Percentiles rank a stretch among this genome's conserved stretches.
Conservation (phyloP, 2,329 filamentous ascomycete species). For the Cryphonectria nitschkei region DNA sequence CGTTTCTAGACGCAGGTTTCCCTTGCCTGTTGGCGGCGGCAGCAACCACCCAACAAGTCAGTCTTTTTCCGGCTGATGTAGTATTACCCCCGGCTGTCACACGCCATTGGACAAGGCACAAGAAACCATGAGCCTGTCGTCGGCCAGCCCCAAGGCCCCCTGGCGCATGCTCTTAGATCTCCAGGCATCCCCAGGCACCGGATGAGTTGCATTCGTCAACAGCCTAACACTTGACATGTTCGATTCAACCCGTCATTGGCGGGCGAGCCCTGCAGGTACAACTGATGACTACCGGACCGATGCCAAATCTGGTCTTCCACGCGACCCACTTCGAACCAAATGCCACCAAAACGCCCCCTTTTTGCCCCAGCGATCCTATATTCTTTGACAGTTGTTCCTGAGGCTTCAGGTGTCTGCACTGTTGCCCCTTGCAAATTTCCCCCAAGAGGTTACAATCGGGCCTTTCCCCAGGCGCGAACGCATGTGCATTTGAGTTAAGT, state of each 20-base stretch:
- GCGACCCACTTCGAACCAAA: background rate
- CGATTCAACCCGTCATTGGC: conserved; percentile 8
- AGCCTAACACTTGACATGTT: conserved; percentile 7
- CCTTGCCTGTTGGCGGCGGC: background rate
- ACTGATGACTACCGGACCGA: conserved; percentile 15
- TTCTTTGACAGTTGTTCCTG: background rate
- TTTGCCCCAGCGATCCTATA: background rate
- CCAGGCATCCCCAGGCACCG: background rate
- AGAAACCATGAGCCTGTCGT: background rate
- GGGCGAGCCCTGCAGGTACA: conserved; percentile 11
- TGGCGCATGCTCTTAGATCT: background rate
- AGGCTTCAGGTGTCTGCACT: background rate
- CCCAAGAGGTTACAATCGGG: background rate
- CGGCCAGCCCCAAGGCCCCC: background rate
- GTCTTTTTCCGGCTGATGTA: conserved; percentile 1
- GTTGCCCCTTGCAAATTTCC: background rate
- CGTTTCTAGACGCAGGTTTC: background rate
- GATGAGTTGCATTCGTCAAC: conserved; percentile 4
- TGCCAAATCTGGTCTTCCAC: background rate
- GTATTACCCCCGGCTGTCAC: background rate
- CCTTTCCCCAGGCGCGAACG: background rate
- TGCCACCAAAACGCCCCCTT: background rate
- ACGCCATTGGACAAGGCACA: background rate
- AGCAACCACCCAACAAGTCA: background rate
- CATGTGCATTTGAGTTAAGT: background rate